Evolutionary conservation across 2,329 filamentous ascomycete species (phyloP), one percentile per base, ranked within the genome.

Genomic region (Hypoxylon sp.): DNA sequence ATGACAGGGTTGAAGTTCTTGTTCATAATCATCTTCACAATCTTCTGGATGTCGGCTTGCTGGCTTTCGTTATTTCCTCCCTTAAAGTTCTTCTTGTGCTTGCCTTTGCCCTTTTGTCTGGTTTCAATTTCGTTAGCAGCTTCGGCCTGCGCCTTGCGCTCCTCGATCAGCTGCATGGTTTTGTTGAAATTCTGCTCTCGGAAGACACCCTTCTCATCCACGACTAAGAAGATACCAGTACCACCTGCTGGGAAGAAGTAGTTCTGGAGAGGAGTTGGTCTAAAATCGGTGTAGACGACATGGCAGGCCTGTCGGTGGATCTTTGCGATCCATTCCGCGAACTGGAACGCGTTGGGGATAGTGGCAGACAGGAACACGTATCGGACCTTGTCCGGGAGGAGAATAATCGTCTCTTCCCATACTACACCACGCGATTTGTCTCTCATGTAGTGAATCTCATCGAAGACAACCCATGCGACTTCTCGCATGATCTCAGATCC

Each of bases 401-500:
- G 86, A 75, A 99, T 99, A 76, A 99, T 98, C 39, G 96, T 98
- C 83, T 99, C 96, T 79, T 99, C 96, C 96, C 96, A 99, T 2
- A 99, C 96, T 0, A 99, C 96, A 83, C 96, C 96, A 80, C 96
- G 88, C 53, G 89, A 87, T 80, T 96, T 96, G 80, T 99, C 96
- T 75, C 96, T 90, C 89, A 99, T 91, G 81, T 99, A 99, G 80
- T 99, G 96, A 68, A 99, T 97, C 80, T 99, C 96, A 80, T 99
- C 96, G 74, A 99, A 99, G 1, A 99, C 85, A 1, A 99, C 96
- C 96, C 96, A 99, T 12, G 92, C 94, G 1, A 99, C 96, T 82
- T 99, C 96, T 71, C 96, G 93, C 95, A 99, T 99, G 70, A 99
- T 98, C 82, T 99, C 96, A 0, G 96, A 98, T 65, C 96, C 96